phyloP scores from a whole-genome alignment of 768 basidiomycete genomes.

The Lepiota subincarnata region DNA sequence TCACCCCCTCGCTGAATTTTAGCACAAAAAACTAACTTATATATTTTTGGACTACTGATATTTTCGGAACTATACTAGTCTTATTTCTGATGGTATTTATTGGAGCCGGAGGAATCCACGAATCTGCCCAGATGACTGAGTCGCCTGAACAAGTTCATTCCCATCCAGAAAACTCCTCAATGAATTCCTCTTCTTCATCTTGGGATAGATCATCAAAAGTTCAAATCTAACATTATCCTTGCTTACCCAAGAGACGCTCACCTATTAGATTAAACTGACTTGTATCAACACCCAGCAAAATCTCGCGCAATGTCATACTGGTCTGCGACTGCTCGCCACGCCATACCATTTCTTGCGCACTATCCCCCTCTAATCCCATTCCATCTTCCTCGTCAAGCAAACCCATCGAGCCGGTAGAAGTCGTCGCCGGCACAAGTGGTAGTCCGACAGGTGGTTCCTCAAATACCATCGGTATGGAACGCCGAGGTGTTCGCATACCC shows the following conservation, averaged over 20 bases:
- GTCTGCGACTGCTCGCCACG: constrained; percentile 30
- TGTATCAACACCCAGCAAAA: constrained; percentile 36
- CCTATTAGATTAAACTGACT: constrained; percentile 36
- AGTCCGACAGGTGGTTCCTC: not conserved
- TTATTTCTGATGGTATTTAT: no score
- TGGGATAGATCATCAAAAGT: not conserved
- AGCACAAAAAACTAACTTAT: no score
- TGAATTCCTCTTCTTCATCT: constrained; percentile 13
- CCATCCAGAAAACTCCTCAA: constrained; percentile 21
- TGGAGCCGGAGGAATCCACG: no score
- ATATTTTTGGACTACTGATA: no score
- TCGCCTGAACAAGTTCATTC: constrained; percentile 1
- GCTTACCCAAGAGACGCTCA: constrained; percentile 15
- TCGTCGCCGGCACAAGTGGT: not conserved
- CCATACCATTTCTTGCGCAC: constrained; percentile 22
- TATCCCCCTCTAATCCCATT: not conserved
- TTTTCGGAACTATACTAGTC: no score
- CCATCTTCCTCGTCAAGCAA: not conserved
- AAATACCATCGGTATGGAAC: not conserved
- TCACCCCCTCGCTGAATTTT: constrained; percentile 8
- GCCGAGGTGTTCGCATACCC: not conserved
- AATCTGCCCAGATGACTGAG: no score
- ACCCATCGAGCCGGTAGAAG: constrained; percentile 6
- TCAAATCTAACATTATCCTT: not conserved
- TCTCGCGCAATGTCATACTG: constrained; percentile 47